Evolutionary conservation across 1,284 basidiomycete genomes (phyloP), one percentile per base, ranked within the genome.

Genomic region (Xanthoconium separans): DNA sequence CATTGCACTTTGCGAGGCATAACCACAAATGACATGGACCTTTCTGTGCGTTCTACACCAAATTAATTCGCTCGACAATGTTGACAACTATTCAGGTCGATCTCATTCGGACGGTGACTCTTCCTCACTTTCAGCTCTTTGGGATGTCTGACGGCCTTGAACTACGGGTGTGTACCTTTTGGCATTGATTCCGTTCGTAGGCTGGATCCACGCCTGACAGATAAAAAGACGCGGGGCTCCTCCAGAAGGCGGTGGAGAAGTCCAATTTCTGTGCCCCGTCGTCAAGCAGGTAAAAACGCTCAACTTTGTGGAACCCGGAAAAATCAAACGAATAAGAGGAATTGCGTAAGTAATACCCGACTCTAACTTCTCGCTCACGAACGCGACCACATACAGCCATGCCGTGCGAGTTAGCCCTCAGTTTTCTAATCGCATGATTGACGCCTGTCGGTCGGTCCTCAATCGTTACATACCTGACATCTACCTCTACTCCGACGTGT

Each of bases 401-500:
- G 91, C 91, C 3, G 95, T 96, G 27, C 89, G 97, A 44, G 95
- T 99, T 16, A 95, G 87, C 57, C 96, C 97, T 18, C 95, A 99
- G 68, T 93, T 99, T 69, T 95, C 95, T 3, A 98, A 98, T 71
- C 84, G 97, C 44, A 93, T 99, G 87, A 97, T 99, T 53, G 96
- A 98, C 65, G 82, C 94, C 2, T 87, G 93, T 11, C 84, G 97
- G 41, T 91, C 91, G 3, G 80, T 99, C 24, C 79, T 99, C 36
- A 98, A 98, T 67, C 87, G 95, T 5, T 98, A 93, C 72, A 97
- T 99, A 57, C 96, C 96, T 27, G 97, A 99, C 69, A 93, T 98
- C 30, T 98, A 99, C 72, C 83, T 99, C 29, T 97, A 98, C 70
- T 97, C 97, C 1, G 97, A 99, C 64, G 95, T 98, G 13, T 99